These are phyloP conservation scores for Sarocladium brachiariae DNA, from an alignment of 2,329 filamentous ascomycete species.

Conservation along the genomic window DNA sequence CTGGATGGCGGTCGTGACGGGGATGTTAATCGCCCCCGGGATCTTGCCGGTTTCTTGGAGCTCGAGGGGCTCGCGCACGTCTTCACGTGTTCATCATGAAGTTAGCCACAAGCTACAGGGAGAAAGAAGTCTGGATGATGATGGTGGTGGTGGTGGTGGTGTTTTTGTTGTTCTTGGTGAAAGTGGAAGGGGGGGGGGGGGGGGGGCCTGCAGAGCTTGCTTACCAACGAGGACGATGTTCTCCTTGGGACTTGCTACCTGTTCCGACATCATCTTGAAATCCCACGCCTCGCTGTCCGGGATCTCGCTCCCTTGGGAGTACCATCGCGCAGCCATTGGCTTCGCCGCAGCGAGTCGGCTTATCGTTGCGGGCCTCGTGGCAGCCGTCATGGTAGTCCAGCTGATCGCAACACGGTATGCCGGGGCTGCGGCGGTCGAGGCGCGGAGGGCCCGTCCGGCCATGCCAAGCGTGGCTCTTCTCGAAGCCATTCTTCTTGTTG, in stretches of 20 bases:
- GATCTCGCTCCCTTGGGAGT: conserved; percentile 17
- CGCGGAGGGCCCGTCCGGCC: not conserved
- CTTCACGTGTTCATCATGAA: too few relatives aligned
- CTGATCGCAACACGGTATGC: not conserved
- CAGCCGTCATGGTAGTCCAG: not conserved
- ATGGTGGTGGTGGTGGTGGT: too few relatives aligned
- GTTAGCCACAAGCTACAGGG: too few relatives aligned
- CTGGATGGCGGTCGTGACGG: conserved; percentile 69
- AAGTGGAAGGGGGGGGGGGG: not conserved
- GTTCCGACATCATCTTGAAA: conserved; percentile 42
- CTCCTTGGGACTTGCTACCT: conserved; percentile 17
- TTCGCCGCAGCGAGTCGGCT: not conserved
- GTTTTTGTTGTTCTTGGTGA: too few relatives aligned
- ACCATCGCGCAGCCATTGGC: conserved; percentile 15
- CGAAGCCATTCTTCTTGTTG: too few relatives aligned
- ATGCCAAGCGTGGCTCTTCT: not conserved
- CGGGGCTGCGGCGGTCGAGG: not conserved
- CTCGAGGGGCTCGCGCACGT: conserved; percentile 68
- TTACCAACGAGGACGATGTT: conserved; percentile 41
- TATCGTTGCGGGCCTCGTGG: not conserved
- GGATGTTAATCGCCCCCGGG: conserved; percentile 75
- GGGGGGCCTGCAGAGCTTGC: conserved; percentile 12
- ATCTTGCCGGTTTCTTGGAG: conserved; percentile 61
- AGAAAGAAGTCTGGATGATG: too few relatives aligned
- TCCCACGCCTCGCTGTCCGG: conserved; percentile 34